A percentile compares a stretch with the other conserved stretches of the same genome.
phyloP scores from a whole-genome alignment of 2,329 filamentous ascomycete genomes.

The Tolypocladium nubicola region DNA sequence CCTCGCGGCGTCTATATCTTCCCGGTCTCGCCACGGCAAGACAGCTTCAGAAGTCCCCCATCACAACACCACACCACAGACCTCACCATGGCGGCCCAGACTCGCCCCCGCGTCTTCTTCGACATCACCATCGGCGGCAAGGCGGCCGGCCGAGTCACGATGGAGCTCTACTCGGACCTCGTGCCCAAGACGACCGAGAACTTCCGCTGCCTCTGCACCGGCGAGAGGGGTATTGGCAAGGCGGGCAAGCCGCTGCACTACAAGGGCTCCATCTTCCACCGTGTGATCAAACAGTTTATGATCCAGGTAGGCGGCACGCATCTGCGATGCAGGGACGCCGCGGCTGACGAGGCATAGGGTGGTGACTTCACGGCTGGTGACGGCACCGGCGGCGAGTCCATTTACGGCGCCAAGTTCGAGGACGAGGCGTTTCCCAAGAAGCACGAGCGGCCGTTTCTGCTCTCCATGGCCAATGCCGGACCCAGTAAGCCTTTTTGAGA shows the following conservation, averaged over 20 bases:
- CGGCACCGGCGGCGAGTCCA: conserved; percentile 91
- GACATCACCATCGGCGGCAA: conserved; percentile 75
- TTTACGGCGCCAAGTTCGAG: conserved; percentile 94
- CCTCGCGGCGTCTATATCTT: not conserved
- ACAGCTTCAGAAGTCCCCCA: not conserved
- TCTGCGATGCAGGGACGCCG: not conserved
- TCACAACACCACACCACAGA: not conserved
- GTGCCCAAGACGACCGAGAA: conserved; percentile 95
- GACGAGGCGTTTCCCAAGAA: conserved; percentile 92
- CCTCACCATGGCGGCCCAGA: conserved; percentile 29
- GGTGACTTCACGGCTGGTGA: conserved; percentile 94
- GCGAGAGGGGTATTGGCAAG: conserved; percentile 81
- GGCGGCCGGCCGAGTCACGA: conserved; percentile 65
- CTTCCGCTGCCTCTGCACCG: conserved; percentile 88
- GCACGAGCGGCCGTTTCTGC: conserved; percentile 85
- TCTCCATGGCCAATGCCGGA: conserved; percentile 97
- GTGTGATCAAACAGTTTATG: conserved; percentile 98
- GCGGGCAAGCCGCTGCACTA: conserved; percentile 80
- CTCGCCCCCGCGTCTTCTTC: conserved; percentile 79
- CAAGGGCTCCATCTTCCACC: conserved; percentile 89
- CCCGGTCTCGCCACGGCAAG: not conserved
- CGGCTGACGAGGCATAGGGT: conserved; percentile 46
- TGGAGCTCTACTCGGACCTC: conserved; percentile 68
- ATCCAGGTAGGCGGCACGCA: conserved; percentile 36
- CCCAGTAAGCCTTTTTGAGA: conserved; percentile 51